phyloP scores from a whole-genome alignment of 2,329 filamentous ascomycete genomes.

The Gnomoniopsis smithogilvyi region DNA sequence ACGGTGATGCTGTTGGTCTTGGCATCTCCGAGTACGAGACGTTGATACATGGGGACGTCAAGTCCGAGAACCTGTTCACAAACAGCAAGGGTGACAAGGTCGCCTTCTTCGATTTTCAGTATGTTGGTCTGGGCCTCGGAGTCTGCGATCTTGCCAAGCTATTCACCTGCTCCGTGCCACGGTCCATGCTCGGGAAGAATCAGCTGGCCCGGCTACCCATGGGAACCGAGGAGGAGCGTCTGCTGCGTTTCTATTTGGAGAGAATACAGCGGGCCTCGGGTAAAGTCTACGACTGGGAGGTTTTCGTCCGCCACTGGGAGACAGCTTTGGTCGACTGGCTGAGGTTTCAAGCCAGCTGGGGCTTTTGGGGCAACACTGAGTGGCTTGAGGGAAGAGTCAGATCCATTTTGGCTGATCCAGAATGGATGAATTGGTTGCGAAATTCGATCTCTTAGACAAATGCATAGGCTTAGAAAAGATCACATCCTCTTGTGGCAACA shows the following conservation, averaged over 20 bases:
- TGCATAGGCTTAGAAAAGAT: not conserved
- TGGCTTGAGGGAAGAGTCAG: conserved; percentile 56
- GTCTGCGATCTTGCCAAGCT: conserved; percentile 66
- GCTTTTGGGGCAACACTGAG: conserved; percentile 58
- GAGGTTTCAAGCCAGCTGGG: conserved; percentile 58
- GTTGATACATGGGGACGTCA: conserved; percentile 66
- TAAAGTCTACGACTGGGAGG: conserved; percentile 49
- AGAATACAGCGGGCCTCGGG: conserved; percentile 29
- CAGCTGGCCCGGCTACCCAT: conserved; percentile 39
- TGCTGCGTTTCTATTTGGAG: conserved; percentile 50
- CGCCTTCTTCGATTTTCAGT: conserved; percentile 69
- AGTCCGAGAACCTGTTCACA: conserved; percentile 66
- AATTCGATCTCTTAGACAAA: not conserved
- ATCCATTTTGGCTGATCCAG: conserved; percentile 41
- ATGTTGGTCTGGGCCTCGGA: conserved; percentile 60
- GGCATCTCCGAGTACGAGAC: conserved; percentile 37
- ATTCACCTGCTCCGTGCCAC: conserved; percentile 63
- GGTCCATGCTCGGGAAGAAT: conserved; percentile 43
- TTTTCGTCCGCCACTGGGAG: conserved; percentile 61
- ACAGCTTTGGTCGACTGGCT: conserved; percentile 66
- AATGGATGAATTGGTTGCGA: conserved; percentile 27
- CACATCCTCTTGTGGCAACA: not conserved
- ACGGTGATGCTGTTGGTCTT: not conserved
- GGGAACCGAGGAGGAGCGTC: conserved; percentile 43
- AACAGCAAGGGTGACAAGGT: conserved; percentile 44